Evolutionary conservation across 192 early-diverging fungal genomes (phyloP), one percentile per base, ranked within the genome.

Genomic region (Coemansia sp.): DNA sequence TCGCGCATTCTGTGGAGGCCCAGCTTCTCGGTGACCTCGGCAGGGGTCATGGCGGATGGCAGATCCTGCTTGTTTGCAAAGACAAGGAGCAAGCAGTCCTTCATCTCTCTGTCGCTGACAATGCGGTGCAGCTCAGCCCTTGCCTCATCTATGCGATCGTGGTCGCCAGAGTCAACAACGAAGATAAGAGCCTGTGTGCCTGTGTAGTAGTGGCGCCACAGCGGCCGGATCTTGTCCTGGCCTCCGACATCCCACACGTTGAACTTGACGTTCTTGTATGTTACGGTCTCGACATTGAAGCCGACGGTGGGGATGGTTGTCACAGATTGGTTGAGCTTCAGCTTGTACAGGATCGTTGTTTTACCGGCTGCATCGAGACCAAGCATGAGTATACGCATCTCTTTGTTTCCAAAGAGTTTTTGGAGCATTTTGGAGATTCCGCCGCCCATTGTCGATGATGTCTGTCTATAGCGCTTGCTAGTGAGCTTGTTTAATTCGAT

Each of bases 1-100:
- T 92, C 92, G 57, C 88, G 87, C 87, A 99, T 87, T 52, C 85
- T 83, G 52, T 91, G 86, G 61, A 99, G 72, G 6, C 93, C 94
- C 36, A 99, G 79, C 56, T 85, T 85, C 68, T 98, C 95, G 22
- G 94, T 92, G 47, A 99, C 88, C 74, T 99, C 95, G 47, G 94
- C 90, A 8, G 91, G 92, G 11, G 92, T 89, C 92, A 96, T 94
- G n/a, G 93, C 94, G 20, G 76, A 83, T 17, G 83, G 86, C 55
- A 90, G 64, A 75, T 90, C 88, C 69, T 90, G 88, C 80, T 91
- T 91, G 73, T 91, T 91, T 25, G 89, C 92, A 85, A 93, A 91
- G 1, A 93, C 88, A 22, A 93, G 76, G 62, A 93, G 75, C 55
- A 92, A 62, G 61, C 87, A 88, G 57, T 93, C 89, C 71, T 87